phyloP scores from a whole-genome alignment of 2,329 filamentous ascomycete species.

The Endothia cerciana region DNA sequence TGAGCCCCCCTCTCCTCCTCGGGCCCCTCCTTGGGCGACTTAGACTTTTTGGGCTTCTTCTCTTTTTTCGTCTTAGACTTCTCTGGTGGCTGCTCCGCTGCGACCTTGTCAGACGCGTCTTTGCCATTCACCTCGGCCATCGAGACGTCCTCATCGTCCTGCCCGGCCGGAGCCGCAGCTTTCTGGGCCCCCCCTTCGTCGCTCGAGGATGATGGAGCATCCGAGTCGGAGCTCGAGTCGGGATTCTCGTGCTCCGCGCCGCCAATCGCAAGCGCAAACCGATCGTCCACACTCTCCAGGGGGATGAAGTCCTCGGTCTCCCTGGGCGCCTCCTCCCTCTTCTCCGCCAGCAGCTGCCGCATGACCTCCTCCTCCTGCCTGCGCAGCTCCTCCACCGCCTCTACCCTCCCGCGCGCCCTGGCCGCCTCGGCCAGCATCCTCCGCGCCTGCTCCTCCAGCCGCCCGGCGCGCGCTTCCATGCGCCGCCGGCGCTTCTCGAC shows the following conservation, averaged over 20 bases:
- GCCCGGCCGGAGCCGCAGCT: background rate
- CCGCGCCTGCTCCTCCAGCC: constrained; percentile 7
- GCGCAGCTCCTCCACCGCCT: constrained; percentile 4
- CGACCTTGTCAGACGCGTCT: background rate
- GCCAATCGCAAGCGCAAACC: background rate
- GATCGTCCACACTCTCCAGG: background rate
- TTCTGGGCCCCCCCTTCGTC: constrained; percentile 30
- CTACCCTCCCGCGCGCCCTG: constrained; percentile 7
- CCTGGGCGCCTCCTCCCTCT: background rate
- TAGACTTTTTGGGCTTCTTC: constrained; percentile 37
- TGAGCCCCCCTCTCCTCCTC: background rate
- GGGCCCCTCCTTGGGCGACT: constrained; percentile 28
- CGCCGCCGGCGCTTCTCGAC: constrained; percentile 21
- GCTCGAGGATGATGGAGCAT: constrained; percentile 24
- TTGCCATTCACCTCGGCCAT: background rate
- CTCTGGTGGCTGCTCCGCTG: constrained; percentile 29
- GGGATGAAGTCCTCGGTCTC: constrained; percentile 1
- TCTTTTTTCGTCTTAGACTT: constrained; percentile 27
- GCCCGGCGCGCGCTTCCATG: background rate
- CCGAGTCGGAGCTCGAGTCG: constrained; percentile 34
- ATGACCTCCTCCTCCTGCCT: constrained; percentile 3
- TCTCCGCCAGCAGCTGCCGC: constrained; percentile 9
- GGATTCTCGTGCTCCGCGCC: constrained; percentile 18
- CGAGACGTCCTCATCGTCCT: background rate
- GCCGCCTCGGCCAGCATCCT: constrained; percentile 13